phyloP scores from a whole-genome alignment of 208 protist genomes.

The Willaertia magna region DNA sequence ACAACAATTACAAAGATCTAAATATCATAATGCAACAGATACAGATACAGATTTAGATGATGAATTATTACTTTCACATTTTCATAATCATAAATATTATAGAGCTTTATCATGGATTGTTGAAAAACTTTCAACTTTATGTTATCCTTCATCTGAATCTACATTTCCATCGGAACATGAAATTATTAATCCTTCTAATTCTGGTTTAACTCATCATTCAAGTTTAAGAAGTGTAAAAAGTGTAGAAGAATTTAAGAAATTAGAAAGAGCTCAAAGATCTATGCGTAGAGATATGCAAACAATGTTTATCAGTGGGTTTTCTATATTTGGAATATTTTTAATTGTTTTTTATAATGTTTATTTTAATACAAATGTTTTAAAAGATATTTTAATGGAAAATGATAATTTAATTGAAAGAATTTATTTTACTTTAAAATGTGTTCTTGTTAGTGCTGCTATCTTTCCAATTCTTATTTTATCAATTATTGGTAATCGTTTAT shows the following conservation, averaged over 20 bases:
- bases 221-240: not conserved
- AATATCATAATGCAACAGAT: not conserved
- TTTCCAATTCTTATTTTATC: not conserved
- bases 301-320: not conserved
- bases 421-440: not conserved
- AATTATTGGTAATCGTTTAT: not conserved
- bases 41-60: not conserved
- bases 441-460: not conserved
- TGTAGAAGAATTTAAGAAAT: not conserved
- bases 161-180: too few species aligned
- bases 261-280: not conserved
- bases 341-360: not conserved
- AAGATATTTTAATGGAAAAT: not conserved
- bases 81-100: not conserved
- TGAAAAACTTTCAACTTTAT: not conserved
- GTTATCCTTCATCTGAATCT: too few species aligned
- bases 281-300: not conserved
- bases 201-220: too few species aligned
- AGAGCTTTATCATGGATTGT: not conserved
- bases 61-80: not conserved
- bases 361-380: not conserved
- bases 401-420: not conserved
- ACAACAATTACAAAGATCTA: not conserved
- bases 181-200: too few species aligned
- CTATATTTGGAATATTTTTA: not conserved